Evolutionary conservation across 225 moss, liverwort and hornwort species (phyloP).

Genomic region (Takakia lepidozioides): DNA sequence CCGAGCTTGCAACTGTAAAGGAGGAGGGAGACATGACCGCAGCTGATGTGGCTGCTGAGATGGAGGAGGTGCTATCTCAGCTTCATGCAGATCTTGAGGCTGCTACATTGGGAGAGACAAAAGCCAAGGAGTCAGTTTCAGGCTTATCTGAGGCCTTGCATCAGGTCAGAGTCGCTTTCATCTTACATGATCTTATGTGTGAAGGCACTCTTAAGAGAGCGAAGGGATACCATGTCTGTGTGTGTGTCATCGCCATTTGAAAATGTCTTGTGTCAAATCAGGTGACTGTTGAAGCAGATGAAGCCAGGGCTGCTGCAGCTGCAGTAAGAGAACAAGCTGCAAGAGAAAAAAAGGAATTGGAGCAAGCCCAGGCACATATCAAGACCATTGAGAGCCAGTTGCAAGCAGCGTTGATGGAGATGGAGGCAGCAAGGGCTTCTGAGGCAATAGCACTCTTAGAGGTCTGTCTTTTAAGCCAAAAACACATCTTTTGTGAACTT

Average conservation of each 20-base stretch:
- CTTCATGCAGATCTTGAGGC: conserved; percentile 33
- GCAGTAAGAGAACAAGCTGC: conserved; percentile 29
- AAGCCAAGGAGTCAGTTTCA: conserved; percentile 18
- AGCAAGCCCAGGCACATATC: conserved; percentile 27
- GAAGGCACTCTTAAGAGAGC: not conserved
- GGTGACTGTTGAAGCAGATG: conserved; percentile 42
- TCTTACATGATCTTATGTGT: not conserved
- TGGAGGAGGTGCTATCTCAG: conserved; percentile 13
- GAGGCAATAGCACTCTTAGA: conserved; percentile 48
- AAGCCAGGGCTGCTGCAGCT: conserved; percentile 18
- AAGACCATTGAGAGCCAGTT: conserved; percentile 31
- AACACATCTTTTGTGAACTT: no score
- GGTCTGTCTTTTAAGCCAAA: no score
- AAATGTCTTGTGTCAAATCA: conserved; percentile 17
- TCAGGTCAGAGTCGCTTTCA: conserved; percentile 26
- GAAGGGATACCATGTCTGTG: not conserved
- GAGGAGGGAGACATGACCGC: conserved; percentile 49
- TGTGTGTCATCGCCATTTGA: conserved; percentile 1
- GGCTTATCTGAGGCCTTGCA: conserved; percentile 20
- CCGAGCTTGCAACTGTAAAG: conserved; percentile 35
- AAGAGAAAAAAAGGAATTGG: conserved; percentile 22
- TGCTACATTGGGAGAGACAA: conserved; percentile 31
- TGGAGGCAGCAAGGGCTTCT: conserved; percentile 39
- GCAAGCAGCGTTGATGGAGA: conserved; percentile 22
- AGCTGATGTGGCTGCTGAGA: conserved; percentile 37